phyloP scores from a whole-genome alignment of 2,329 filamentous ascomycete species.

The Endoconidiophora laricicola region DNA sequence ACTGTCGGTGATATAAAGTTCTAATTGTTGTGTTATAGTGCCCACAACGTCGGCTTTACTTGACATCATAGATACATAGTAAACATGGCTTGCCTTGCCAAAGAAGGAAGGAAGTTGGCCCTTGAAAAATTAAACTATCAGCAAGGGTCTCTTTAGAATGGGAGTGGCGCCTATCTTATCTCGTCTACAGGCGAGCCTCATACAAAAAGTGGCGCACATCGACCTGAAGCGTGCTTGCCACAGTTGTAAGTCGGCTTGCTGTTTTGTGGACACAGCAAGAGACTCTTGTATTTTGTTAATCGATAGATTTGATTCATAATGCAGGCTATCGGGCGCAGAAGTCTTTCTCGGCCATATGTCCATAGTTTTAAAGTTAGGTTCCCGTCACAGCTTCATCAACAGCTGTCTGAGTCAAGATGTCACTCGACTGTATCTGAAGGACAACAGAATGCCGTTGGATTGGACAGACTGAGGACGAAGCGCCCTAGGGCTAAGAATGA shows the following conservation, averaged over 20 bases:
- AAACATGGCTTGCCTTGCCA: too few species aligned
- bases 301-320: background rate
- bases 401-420: background rate
- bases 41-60: background rate
- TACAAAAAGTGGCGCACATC: background rate
- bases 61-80: slow-evolving; percentile 1
- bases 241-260: background rate
- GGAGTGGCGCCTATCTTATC: slow-evolving; percentile 11
- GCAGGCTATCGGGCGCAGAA: background rate
- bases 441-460: background rate
- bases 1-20: too few species aligned
- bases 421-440: slow-evolving; percentile 3
- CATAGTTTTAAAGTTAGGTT: too few species aligned
- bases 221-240: background rate
- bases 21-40: too few species aligned
- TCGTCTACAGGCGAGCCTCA: background rate
- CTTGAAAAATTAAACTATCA: background rate
- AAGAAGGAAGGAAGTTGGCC: background rate
- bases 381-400: too few species aligned
- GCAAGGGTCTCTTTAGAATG: background rate
- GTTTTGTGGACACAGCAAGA: background rate
- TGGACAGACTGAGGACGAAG: slow-evolving; percentile 5
- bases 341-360: background rate
- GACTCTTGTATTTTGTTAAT: too few species aligned
- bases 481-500: background rate